Conservation (phyloP, 495 filamentous ascomycete species). For the Neurospora africana region DNA sequence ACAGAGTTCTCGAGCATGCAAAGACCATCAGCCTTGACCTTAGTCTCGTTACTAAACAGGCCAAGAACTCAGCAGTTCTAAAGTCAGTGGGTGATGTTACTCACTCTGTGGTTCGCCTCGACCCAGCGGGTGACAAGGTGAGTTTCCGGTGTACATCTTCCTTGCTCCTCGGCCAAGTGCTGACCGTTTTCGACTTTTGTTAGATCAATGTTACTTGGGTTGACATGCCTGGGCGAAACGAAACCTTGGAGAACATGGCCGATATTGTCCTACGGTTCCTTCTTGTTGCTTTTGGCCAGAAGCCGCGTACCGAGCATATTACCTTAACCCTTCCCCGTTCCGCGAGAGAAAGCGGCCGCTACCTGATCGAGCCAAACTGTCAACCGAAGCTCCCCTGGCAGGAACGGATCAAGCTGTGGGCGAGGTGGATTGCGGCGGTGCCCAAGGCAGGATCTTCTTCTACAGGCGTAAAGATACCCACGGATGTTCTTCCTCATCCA, state of each 20-base stretch:
- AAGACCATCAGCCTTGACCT: constrained; percentile 9
- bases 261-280: constrained; percentile 36
- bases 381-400: constrained; percentile 32
- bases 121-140: constrained; percentile 14
- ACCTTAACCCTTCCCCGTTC: not conserved
- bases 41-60: constrained; percentile 10
- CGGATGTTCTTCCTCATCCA: constrained; percentile 5
- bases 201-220: constrained; percentile 32
- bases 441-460: not conserved
- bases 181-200: constrained; percentile 6
- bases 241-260: constrained; percentile 17
- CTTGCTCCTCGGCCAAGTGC: not conserved
- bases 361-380: constrained; percentile 14
- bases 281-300: constrained; percentile 22
- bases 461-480: constrained; percentile 5
- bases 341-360: constrained; percentile 15
- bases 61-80: constrained; percentile 16
- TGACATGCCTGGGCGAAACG: constrained; percentile 10
- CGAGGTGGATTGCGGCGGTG: constrained; percentile 20
- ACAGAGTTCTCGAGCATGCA: constrained; percentile 15
- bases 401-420: constrained; percentile 30
- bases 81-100: constrained; percentile 34
- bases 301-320: constrained; percentile 8
- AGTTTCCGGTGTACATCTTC: constrained; percentile 5
- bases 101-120: constrained; percentile 26